Evolutionary conservation across 495 filamentous ascomycete species (phyloP), one percentile per base, ranked within the genome.

Genomic region (Cryomyces minteri): DNA sequence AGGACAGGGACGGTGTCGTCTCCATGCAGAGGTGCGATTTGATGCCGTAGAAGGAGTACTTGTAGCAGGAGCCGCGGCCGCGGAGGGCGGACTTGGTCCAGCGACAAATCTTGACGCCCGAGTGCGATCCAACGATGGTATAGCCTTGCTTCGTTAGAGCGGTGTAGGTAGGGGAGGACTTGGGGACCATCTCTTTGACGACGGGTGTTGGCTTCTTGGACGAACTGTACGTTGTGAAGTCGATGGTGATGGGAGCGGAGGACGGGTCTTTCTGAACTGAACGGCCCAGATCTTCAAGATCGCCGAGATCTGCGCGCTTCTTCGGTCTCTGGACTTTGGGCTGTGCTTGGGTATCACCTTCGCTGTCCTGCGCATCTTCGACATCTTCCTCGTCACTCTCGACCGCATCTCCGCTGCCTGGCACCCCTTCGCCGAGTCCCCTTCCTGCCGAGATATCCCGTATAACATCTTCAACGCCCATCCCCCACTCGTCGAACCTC

Each of bases 61-160:
- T 96, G 71, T 96, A 96, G 68, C 88, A 96, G 18, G 84, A 92
- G 8, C 88, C 88, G 12, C 88, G 77, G 31, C 88, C 88, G 42
- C 88, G 84, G n/a, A 96, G 79, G 4, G 88, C 88, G 5, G 87
- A 94, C 64, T 96, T 96, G 7, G 88, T 96, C 88, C 88, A 96
- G 28, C 88, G 83, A 58, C 88, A 95, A 52, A 94, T 94, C 63
- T 96, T 96, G 46, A 96, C 88, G 28, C 88, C 88, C 6, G 84
- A 92, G 63, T 96, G 88, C 0, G 86, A 88, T 41, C 88, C 88
- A 41, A 96, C 79, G 46, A 96, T 95, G 0, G 81, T 75, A 60
- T 96, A 96, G 12, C 88, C 88, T 69, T 96, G 88, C 58, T 95
- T 96, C 3, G 88, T 96, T 39, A 95, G 71, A 41, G 88, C 67